phyloP scores from a whole-genome alignment of 768 basidiomycete genomes.

The Amylocystis lapponica region DNA sequence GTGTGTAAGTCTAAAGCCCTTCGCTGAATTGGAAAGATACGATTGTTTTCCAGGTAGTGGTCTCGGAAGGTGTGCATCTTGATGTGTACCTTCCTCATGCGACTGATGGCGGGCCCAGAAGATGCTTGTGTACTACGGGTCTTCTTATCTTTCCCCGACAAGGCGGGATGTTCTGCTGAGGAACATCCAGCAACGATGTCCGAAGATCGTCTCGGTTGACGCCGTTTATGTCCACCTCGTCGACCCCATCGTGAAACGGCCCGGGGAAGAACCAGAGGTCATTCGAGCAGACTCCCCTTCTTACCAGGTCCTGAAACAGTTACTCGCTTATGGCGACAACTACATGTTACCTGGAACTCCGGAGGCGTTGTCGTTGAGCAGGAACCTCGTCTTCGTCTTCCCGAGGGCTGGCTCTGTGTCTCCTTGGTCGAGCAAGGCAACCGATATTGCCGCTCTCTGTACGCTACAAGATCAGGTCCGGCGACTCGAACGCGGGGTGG shows the following conservation, averaged over 20 bases:
- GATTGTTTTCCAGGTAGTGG: no score
- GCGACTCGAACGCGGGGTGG: conserved; percentile 81
- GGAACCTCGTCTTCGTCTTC: conserved; percentile 61
- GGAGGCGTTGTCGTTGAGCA: conserved; percentile 24
- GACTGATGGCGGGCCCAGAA: background rate
- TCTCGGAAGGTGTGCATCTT: no score
- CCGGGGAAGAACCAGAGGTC: no score
- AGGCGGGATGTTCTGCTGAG: conserved; percentile 65
- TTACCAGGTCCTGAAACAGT: conserved; percentile 49
- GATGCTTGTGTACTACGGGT: conserved; percentile 79
- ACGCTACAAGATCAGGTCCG: conserved; percentile 66
- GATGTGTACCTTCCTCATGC: no score
- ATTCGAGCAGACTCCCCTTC: conserved; percentile 42
- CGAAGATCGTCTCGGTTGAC: conserved; percentile 64
- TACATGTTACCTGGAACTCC: conserved; percentile 42
- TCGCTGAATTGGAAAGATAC: no score
- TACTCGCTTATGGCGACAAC: conserved; percentile 85
- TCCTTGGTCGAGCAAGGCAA: conserved; percentile 99
- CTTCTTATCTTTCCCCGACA: conserved; percentile 66
- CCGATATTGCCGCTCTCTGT: conserved; percentile 89
- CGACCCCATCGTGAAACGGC: no score
- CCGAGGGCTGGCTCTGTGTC: conserved; percentile 91
- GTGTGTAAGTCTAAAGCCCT: no score
- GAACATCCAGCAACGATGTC: conserved; percentile 45
- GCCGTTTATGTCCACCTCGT: conserved; percentile 86